Conservation (phyloP, 202 grass and related monocot species). For the Thinopyrum obtusiflorum region DNA sequence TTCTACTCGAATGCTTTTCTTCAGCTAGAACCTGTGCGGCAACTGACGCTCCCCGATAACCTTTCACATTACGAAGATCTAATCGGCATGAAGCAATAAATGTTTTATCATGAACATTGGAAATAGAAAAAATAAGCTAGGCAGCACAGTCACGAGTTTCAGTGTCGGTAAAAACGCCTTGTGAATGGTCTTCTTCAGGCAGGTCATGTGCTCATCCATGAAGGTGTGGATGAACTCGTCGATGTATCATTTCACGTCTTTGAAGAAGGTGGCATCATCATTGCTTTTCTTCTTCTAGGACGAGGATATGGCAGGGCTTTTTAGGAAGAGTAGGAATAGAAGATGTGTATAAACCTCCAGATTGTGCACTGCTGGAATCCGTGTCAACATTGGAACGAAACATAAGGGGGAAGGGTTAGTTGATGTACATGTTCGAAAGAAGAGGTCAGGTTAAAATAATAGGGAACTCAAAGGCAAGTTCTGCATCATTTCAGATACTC, state of each 20-base stretch:
- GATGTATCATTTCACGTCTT: slow-evolving; percentile 77
- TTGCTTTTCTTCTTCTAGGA: slow-evolving; percentile 79
- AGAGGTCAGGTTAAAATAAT: background rate
- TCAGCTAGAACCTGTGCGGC: slow-evolving; percentile 40
- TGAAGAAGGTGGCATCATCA: slow-evolving; percentile 57
- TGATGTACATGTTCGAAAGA: background rate
- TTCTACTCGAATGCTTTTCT: slow-evolving; percentile 62
- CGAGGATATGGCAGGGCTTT: slow-evolving; percentile 55
- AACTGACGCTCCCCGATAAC: slow-evolving; percentile 35
- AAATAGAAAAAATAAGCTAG: background rate
- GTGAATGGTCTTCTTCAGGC: slow-evolving; percentile 78
- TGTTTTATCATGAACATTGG: background rate
- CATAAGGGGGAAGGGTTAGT: background rate
- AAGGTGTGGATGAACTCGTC: slow-evolving; percentile 87
- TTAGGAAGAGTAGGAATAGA: background rate
- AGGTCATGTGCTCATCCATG: slow-evolving; percentile 92
- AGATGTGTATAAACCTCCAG: slow-evolving; percentile 31
- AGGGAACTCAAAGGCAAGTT: background rate
- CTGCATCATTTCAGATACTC: background rate
- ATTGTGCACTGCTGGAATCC: slow-evolving; percentile 43
- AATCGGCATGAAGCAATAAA: background rate
- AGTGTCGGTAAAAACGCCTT: slow-evolving; percentile 44
- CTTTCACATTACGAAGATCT: slow-evolving; percentile 94
- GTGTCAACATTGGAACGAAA: slow-evolving; percentile 36
- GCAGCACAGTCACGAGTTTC: background rate